Conservation (phyloP, 2,329 filamentous ascomycete species). For the Botrytis fabae region DNA sequence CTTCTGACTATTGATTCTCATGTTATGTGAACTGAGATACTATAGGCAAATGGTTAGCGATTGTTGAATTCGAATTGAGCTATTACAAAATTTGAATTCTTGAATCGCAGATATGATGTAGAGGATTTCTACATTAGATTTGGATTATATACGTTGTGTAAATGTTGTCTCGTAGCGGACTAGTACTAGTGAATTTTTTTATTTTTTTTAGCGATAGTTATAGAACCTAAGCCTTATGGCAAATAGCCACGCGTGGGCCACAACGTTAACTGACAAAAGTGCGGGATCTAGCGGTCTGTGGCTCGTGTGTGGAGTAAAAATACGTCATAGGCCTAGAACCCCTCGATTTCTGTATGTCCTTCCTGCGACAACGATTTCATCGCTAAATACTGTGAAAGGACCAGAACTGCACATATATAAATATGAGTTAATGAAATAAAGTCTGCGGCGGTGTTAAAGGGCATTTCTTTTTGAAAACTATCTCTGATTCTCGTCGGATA, state of each 20-base stretch:
- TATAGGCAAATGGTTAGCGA: background rate
- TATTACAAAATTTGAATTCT: background rate
- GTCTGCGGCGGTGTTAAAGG: background rate
- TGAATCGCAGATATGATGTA: background rate
- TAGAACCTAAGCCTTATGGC: too few species aligned
- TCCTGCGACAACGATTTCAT: background rate
- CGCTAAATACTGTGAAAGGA: background rate
- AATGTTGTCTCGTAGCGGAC: background rate
- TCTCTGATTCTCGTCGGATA: rapidly evolving
- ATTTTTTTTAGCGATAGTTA: background rate
- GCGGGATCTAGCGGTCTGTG: background rate
- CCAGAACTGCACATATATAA: background rate
- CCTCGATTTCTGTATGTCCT: background rate
- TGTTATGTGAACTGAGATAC: background rate
- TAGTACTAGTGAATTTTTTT: too few species aligned
- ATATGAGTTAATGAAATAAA: background rate
- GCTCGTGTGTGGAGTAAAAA: background rate
- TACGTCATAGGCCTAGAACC: background rate
- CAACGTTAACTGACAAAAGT: background rate
- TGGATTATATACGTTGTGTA: background rate
- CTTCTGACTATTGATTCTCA: background rate
- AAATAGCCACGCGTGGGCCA: too few species aligned
- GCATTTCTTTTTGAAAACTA: background rate
- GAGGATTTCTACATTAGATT: background rate
- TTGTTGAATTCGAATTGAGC: background rate